Evolutionary conservation across 2,329 filamentous ascomycete species (phyloP).

Genomic region (Fusarium camptoceras): DNA sequence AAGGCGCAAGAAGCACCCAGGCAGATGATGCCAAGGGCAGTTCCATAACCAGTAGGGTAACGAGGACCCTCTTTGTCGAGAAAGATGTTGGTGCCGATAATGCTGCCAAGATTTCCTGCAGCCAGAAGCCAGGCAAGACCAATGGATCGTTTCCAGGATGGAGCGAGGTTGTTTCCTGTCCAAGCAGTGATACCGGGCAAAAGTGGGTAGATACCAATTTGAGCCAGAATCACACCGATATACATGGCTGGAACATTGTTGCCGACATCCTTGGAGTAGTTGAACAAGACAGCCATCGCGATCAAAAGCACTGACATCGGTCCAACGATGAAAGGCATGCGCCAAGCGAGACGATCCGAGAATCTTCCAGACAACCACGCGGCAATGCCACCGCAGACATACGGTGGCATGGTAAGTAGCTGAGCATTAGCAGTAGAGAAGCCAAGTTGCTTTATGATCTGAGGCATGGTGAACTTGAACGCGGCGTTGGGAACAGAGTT

Average conservation of each 20-base stretch:
- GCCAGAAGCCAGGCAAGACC: constrained; percentile 43
- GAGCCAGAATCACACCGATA: constrained; percentile 16
- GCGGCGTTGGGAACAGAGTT: constrained; percentile 43
- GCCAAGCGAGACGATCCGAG: constrained; percentile 52
- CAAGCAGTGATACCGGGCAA: constrained; percentile 45
- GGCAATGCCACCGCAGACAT: constrained; percentile 48
- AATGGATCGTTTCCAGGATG: constrained; percentile 41
- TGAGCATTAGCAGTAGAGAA: constrained; percentile 49
- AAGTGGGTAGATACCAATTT: constrained; percentile 49
- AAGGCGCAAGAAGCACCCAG: constrained; percentile 21
- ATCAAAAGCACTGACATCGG: constrained; percentile 49
- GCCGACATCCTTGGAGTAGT: constrained; percentile 50
- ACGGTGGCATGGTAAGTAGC: constrained; percentile 51
- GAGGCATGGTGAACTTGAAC: constrained; percentile 48
- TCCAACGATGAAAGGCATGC: constrained; percentile 54
- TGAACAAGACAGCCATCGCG: constrained; percentile 51
- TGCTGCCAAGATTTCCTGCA: constrained; percentile 41
- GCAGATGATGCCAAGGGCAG: constrained; percentile 47
- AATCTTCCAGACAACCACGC: constrained; percentile 47
- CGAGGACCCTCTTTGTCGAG: constrained; percentile 49
- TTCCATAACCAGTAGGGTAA: constrained; percentile 54
- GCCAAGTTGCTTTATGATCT: constrained; percentile 55
- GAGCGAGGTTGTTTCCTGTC: constrained; percentile 44
- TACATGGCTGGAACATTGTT: constrained; percentile 50
- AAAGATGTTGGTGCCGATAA: constrained; percentile 56